A percentile compares a stretch with the other conserved stretches of the same genome.
Evolutionary conservation across 768 basidiomycete genomes (phyloP).

Genomic region (Collybia mongolica): DNA sequence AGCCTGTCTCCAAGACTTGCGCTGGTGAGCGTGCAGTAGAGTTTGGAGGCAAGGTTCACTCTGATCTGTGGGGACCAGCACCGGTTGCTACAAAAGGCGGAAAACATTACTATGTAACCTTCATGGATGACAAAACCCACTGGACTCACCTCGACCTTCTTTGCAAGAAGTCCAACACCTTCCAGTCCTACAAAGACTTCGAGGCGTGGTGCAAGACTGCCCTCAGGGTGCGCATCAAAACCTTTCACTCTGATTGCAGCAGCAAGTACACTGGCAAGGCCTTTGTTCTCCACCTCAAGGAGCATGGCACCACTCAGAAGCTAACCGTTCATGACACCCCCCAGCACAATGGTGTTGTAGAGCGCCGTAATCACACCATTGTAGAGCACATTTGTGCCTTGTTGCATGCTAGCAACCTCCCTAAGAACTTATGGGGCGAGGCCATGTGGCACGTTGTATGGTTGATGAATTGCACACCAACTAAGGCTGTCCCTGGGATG

Average conservation of each 20-base stretch:
- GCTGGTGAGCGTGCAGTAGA: too few relatives aligned
- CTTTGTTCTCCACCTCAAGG: constrained; percentile 23
- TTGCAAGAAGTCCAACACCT: constrained; percentile 19
- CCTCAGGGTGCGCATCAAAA: constrained; percentile 18
- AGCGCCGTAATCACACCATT: constrained; percentile 36
- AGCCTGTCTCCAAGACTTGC: constrained; percentile 27
- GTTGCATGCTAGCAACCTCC: constrained; percentile 31
- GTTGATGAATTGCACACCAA: constrained; percentile 23
- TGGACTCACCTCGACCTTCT: constrained; percentile 20
- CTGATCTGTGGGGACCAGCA: too few relatives aligned
- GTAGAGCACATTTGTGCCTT: constrained; percentile 31
- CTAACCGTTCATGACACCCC: constrained; percentile 35
- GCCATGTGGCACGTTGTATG: constrained; percentile 31
- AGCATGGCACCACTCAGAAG: constrained; percentile 32
- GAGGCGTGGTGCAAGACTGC: constrained; percentile 30
- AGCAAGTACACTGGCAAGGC: constrained; percentile 31
- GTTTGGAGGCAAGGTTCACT: constrained; percentile 16
- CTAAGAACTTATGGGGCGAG: constrained; percentile 37
- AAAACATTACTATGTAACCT: too few relatives aligned
- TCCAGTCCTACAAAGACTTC: constrained; percentile 20
- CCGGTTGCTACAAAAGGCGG: too few relatives aligned
- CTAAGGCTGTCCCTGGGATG: constrained; percentile 20
- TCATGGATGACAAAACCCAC: too few relatives aligned
- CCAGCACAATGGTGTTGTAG: constrained; percentile 36
- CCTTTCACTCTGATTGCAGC: constrained; percentile 31